Percentiles rank a stretch among this genome's conserved stretches.
These are phyloP conservation scores for Suillus tomentosus DNA, from an alignment of 768 basidiomycete genomes.

Conservation along the genomic window DNA sequence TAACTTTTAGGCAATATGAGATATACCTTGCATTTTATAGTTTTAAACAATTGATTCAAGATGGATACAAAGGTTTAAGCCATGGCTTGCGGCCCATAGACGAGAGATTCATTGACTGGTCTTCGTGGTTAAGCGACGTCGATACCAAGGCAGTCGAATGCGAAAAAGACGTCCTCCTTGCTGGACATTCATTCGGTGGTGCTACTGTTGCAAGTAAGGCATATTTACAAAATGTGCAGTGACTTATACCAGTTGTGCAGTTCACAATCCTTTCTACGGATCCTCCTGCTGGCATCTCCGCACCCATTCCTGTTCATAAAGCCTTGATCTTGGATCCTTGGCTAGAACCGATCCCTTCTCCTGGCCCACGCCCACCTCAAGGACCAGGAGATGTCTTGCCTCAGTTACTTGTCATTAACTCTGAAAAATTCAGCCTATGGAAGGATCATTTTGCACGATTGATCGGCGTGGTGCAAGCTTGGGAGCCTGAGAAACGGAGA, in stretches of 20 bases:
- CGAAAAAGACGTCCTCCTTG: constrained; percentile 39
- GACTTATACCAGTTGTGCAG: constrained; percentile 38
- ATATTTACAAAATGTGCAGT: constrained; percentile 2
- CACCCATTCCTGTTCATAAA: constrained; percentile 53
- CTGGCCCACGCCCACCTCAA: constrained; percentile 42
- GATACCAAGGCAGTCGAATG: constrained; percentile 32
- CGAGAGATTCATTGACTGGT: constrained; percentile 35
- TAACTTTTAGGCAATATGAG: constrained; percentile 69
- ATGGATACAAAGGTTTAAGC: constrained; percentile 24
- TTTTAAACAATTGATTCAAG: constrained; percentile 54
- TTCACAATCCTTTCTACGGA: constrained; percentile 51
- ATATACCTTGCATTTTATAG: constrained; percentile 63
- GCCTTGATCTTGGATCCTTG: constrained; percentile 80
- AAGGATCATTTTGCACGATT: constrained; percentile 67
- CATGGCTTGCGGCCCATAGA: constrained; percentile 43
- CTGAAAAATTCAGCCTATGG: constrained; percentile 81
- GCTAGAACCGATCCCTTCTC: constrained; percentile 73
- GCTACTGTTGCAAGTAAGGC: constrained; percentile 47
- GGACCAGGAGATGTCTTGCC: constrained; percentile 27
- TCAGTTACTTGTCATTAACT: constrained; percentile 68
- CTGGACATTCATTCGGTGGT: constrained; percentile 61
- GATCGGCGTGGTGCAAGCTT: constrained; percentile 50
- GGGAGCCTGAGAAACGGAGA: constrained; percentile 49
- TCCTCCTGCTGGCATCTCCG: constrained; percentile 41
- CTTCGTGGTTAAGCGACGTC: constrained; percentile 42